Evolutionary conservation across 2,329 filamentous ascomycete genomes (phyloP).

Genomic region (Colletotrichum tanaceti): DNA sequence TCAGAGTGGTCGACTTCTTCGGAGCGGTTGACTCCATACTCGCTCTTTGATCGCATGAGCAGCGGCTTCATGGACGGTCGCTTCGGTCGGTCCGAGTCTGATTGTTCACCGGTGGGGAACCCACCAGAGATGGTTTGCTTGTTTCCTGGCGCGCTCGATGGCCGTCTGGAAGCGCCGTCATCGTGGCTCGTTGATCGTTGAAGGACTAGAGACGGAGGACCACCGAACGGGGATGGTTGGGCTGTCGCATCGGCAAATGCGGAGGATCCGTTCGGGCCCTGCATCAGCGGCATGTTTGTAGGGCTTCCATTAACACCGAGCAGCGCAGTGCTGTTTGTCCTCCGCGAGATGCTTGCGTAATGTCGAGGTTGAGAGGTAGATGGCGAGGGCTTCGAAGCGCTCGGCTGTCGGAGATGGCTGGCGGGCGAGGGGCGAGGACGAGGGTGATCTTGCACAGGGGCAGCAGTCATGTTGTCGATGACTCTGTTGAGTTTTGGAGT

Average conservation of each 20-base stretch:
- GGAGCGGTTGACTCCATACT: constrained; percentile 57
- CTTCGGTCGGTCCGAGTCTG: constrained; percentile 51
- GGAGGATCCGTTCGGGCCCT: constrained; percentile 33
- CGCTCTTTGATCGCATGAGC: constrained; percentile 69
- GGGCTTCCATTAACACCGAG: constrained; percentile 39
- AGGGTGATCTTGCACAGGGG: constrained; percentile 31
- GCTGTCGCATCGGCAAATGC: constrained; percentile 37
- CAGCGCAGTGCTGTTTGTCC: constrained; percentile 39
- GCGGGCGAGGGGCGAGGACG: constrained; percentile 28
- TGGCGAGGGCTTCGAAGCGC: constrained; percentile 32
- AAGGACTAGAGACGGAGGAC: constrained; percentile 28
- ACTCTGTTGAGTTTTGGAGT: constrained; percentile 9
- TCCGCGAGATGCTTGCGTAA: constrained; percentile 36
- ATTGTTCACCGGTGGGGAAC: constrained; percentile 42
- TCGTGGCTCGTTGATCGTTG: constrained; percentile 41
- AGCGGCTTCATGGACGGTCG: constrained; percentile 59
- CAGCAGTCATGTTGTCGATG: constrained; percentile 36
- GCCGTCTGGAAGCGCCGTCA: constrained; percentile 50
- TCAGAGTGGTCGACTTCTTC: constrained; percentile 57
- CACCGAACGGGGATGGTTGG: constrained; percentile 15
- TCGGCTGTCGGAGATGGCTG: constrained; percentile 36
- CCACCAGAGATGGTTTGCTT: constrained; percentile 44
- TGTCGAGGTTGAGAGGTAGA: constrained; percentile 36
- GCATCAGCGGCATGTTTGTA: constrained; percentile 28
- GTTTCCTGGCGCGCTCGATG: constrained; percentile 59